A percentile compares a stretch with the other conserved stretches of the same genome.
Conservation (phyloP, 1,284 basidiomycete species). For the Fomes fomentarius region DNA sequence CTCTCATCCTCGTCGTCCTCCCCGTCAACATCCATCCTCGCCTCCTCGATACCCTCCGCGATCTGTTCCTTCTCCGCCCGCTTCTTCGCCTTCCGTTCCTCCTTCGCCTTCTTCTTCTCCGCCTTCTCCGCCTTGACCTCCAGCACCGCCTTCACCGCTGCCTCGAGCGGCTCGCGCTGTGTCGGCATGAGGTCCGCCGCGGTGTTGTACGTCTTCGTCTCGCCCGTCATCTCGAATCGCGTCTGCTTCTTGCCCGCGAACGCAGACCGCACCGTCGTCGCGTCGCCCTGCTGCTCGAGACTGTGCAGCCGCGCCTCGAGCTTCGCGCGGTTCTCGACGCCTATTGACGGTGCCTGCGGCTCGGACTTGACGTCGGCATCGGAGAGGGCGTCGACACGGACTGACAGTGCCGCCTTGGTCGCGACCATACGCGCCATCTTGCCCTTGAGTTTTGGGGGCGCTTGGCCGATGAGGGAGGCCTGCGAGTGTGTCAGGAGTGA, state of each 20-base stretch:
- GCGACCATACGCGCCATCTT: constrained; percentile 99
- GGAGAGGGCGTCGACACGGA: constrained; percentile 95
- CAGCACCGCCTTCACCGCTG: constrained; percentile 64
- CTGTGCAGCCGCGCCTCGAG: constrained; percentile 93
- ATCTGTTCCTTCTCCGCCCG: constrained; percentile 43
- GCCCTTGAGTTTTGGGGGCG: constrained; percentile 97
- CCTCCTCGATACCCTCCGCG: constrained; percentile 45
- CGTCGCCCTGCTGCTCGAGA: constrained; percentile 83
- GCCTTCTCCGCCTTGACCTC: constrained; percentile 87
- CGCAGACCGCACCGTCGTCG: constrained; percentile 62
- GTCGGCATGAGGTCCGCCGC: constrained; percentile 82
- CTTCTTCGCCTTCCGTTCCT: constrained; percentile 56
- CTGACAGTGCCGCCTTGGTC: constrained; percentile 95
- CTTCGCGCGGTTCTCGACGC: constrained; percentile 92
- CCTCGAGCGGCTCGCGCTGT: constrained; percentile 75
- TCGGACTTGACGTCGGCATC: constrained; percentile 92
- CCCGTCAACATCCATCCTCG: constrained; percentile 47
- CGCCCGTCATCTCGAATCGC: constrained; percentile 79
- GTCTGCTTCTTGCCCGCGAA: constrained; percentile 70
- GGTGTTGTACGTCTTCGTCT: constrained; percentile 81
- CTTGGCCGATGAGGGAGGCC: constrained; percentile 96
- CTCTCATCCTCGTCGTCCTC: constrained; percentile 44
- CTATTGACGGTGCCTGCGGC: constrained; percentile 80
- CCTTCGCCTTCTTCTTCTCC: constrained; percentile 77
- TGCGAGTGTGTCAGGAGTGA: constrained; percentile 39